Evolutionary conservation across 2,329 filamentous ascomycete genomes (phyloP).

Genomic region (Seiridium cupressi): DNA sequence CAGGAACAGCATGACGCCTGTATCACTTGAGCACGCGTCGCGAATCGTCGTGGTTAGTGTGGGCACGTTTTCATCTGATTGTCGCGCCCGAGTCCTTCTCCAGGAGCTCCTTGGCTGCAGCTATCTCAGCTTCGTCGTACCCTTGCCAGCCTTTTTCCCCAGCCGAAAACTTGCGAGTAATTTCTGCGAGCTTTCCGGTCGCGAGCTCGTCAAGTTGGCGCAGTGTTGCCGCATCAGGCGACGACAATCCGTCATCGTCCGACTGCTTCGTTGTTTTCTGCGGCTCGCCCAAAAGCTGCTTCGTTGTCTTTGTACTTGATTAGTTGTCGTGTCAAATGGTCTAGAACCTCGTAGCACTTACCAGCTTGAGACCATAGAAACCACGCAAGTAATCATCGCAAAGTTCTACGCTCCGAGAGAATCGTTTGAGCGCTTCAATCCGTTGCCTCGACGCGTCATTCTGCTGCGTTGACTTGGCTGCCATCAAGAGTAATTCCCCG

Average conservation of each 20-base stretch:
- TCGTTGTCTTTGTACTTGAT: constrained; percentile 41
- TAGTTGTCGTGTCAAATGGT: constrained; percentile 14
- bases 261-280: constrained; percentile 42
- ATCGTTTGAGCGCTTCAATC: constrained; percentile 75
- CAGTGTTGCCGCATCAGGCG: constrained; percentile 58
- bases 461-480: constrained; percentile 45
- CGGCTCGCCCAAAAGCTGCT: constrained; percentile 44
- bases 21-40: constrained; percentile 22
- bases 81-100: constrained; percentile 46
- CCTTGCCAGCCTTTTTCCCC: constrained; percentile 69
- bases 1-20: constrained; percentile 19
- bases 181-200: constrained; percentile 73
- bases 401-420: constrained; percentile 87
- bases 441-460: constrained; percentile 51
- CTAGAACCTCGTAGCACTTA: constrained; percentile 35
- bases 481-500: constrained; percentile 79
- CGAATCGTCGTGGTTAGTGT: neutral
- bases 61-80: constrained; percentile 36
- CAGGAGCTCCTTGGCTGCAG: constrained; percentile 67
- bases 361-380: constrained; percentile 86
- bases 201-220: constrained; percentile 70
- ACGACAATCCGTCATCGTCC: constrained; percentile 47
- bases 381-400: constrained; percentile 91
- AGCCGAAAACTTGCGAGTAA: constrained; percentile 62
- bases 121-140: constrained; percentile 69